Evolutionary conservation across 495 filamentous ascomycete genomes (phyloP).

Genomic region (Melanomma pulvis-pyrius): DNA sequence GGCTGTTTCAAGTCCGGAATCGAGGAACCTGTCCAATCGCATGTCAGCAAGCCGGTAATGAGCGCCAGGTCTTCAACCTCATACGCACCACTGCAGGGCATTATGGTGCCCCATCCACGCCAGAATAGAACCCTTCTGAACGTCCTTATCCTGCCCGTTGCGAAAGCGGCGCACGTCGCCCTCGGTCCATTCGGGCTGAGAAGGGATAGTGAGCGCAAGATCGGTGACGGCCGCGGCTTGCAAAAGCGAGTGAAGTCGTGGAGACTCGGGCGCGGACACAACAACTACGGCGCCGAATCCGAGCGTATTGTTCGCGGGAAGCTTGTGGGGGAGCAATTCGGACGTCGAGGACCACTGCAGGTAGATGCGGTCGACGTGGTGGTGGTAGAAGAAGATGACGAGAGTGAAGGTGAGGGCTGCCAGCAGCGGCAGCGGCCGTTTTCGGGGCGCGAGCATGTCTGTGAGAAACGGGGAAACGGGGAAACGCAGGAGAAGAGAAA

Average conservation of each 20-base stretch:
- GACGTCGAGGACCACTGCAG: slow-evolving; percentile 13
- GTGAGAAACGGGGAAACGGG: background rate
- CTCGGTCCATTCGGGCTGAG: slow-evolving; percentile 45
- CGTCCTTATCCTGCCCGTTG: slow-evolving; percentile 32
- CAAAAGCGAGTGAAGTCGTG: slow-evolving; percentile 38
- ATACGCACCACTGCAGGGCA: slow-evolving; percentile 39
- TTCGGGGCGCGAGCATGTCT: slow-evolving; percentile 31
- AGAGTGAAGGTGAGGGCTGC: slow-evolving; percentile 15
- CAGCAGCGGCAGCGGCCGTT: slow-evolving; percentile 24
- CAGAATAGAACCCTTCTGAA: slow-evolving; percentile 37
- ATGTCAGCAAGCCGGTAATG: slow-evolving; percentile 2
- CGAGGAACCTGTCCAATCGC: slow-evolving; percentile 42
- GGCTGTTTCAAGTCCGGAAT: slow-evolving; percentile 49
- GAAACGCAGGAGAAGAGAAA: background rate
- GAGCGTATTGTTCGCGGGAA: slow-evolving; percentile 31
- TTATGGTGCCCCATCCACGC: slow-evolving; percentile 47
- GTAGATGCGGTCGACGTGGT: slow-evolving; percentile 23
- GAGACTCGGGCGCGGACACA: slow-evolving; percentile 39
- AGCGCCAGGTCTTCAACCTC: background rate
- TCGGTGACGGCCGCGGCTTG: slow-evolving; percentile 45
- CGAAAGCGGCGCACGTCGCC: slow-evolving; percentile 36
- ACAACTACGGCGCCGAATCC: slow-evolving; percentile 44
- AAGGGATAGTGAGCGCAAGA: slow-evolving; percentile 44
- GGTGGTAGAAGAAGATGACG: slow-evolving; percentile 31
- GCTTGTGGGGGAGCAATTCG: slow-evolving; percentile 3